phyloP scores from a whole-genome alignment of 495 filamentous ascomycete species.

The Cairneyella variabilis region DNA sequence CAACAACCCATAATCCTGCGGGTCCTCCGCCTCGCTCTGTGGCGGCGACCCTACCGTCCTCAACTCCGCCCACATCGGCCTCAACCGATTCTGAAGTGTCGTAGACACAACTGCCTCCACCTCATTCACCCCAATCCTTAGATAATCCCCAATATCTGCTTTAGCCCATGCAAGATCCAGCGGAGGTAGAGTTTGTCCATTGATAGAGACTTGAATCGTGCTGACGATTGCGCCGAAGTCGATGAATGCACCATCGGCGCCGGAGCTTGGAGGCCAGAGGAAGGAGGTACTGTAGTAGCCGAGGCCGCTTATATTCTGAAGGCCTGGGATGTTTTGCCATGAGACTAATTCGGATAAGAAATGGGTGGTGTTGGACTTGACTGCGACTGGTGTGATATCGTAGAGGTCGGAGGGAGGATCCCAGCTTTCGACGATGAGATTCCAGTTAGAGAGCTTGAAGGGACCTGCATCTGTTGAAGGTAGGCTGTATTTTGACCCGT shows the following conservation, averaged over 20 bases:
- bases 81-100: constrained; percentile 27
- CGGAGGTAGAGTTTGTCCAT: constrained; percentile 22
- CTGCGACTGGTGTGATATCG: constrained; percentile 20
- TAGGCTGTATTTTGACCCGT: too few relatives aligned
- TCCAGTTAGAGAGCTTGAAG: constrained; percentile 38
- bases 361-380: constrained; percentile 29
- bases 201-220: constrained; percentile 28
- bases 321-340: constrained; percentile 35
- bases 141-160: constrained; percentile 24
- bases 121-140: constrained; percentile 21
- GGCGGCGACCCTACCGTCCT: not conserved
- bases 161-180: constrained; percentile 24
- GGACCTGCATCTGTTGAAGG: too few relatives aligned
- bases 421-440: constrained; percentile 38
- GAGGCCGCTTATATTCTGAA: constrained; percentile 41
- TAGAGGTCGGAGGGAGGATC: constrained; percentile 31
- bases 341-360: constrained; percentile 32
- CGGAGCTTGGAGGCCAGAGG: constrained; percentile 20
- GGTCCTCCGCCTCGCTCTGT: not conserved
- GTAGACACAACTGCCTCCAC: constrained; percentile 20
- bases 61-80: constrained; percentile 6
- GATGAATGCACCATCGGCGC: constrained; percentile 19
- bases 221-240: constrained; percentile 33
- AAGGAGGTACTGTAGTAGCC: constrained; percentile 45
- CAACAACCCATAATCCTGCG: not conserved